Conservation (phyloP, 768 basidiomycete species). For the Mycena chlorophos region DNA sequence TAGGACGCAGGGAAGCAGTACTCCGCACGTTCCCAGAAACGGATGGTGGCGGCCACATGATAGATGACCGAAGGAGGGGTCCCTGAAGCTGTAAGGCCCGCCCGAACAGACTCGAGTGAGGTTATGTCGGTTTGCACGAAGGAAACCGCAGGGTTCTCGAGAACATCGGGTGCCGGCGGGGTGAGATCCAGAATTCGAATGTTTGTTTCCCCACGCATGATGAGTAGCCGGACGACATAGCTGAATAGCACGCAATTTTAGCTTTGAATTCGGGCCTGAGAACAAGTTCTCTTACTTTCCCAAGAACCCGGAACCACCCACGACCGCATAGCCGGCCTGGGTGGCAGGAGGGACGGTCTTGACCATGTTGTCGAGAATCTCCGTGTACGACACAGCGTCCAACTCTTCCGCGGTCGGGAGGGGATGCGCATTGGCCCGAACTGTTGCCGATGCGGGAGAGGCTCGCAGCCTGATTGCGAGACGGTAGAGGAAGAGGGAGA, state of each 20-base stretch:
- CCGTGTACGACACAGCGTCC: slow-evolving; percentile 27
- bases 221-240: slow-evolving; percentile 34
- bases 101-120: slow-evolving; percentile 28
- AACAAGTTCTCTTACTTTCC: slow-evolving; percentile 26
- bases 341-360: slow-evolving; percentile 28
- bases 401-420: slow-evolving; percentile 17
- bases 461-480: slow-evolving; percentile 11
- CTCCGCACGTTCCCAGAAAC: slow-evolving; percentile 53
- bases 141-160: slow-evolving; percentile 29
- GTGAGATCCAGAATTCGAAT: slow-evolving; percentile 34
- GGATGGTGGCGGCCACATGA: slow-evolving; percentile 56
- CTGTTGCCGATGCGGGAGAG: slow-evolving; percentile 4
- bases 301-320: slow-evolving; percentile 36
- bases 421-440: slow-evolving; percentile 10
- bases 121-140: slow-evolving; percentile 35
- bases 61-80: slow-evolving; percentile 49
- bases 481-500: background rate
- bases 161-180: slow-evolving; percentile 26
- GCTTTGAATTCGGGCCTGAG: background rate
- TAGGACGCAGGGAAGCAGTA: slow-evolving; percentile 45
- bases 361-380: slow-evolving; percentile 31
- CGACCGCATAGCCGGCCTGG: slow-evolving; percentile 29
- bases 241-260: slow-evolving; percentile 16
- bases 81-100: slow-evolving; percentile 28
- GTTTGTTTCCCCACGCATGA: slow-evolving; percentile 36